Evolutionary conservation across 805 yeast genomes (phyloP), one percentile per base, ranked within the genome.

Genomic region (Saccharomycopsis vini): DNA sequence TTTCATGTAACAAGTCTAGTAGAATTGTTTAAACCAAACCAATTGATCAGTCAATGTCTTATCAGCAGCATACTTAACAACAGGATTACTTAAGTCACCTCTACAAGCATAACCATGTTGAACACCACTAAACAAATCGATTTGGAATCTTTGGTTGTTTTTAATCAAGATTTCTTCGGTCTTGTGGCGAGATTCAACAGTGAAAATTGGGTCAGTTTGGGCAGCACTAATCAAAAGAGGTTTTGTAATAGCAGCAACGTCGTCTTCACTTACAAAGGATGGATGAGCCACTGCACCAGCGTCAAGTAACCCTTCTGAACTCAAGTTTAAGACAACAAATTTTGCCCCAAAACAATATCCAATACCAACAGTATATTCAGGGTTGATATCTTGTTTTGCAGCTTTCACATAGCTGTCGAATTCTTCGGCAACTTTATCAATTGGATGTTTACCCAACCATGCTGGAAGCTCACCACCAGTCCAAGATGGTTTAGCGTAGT

Each of bases 271-370:
- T 13, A 84, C 79, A 49, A 80, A 70, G 2, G 94, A 81, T 4
- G 97, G 96, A 62, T 89, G 97, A 6, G 92, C 92, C 50, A 76
- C 62, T 13, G 90, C 94, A 54, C 74, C 86, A 16, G 70, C 83
- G 48, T 73, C 72, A 29, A 73, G 70, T 5, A 54, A 36, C 21
- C 72, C 72, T 5, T 39, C 47, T 1, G 55, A 52, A 4, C 58
- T 53, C 38, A 63, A 45, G 9, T 66, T 54, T 29, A 47, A 50
- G 19, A 82, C 54, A 28, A 73, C 77, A 53, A 66, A 78, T 61
- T 78, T 81, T 34, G 86, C 95, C 57, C 96, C 95, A 51, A 68
- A 86, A 64, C 96, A 87, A 66, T 86, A 78, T 19, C 95, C 95
- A 45, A 81, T 62, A 36, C 72, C 77, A 19, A 81, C 47, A 51